phyloP scores from a whole-genome alignment of 1,284 basidiomycete species.

The Leccinum insigne region DNA sequence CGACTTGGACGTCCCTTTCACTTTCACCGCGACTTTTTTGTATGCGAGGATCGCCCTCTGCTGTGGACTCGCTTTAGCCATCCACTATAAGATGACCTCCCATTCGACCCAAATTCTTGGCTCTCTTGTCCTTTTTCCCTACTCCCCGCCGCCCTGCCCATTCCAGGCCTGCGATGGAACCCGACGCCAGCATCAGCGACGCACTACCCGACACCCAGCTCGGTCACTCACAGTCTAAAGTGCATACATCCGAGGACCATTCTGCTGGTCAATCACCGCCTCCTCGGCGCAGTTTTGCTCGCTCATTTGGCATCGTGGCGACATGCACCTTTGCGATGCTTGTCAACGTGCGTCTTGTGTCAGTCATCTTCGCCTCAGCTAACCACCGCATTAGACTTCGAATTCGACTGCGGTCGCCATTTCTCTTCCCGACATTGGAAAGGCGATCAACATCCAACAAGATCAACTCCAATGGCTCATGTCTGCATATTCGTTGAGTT shows the following conservation, averaged over 20 bases:
- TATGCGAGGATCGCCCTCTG: too few relatives aligned
- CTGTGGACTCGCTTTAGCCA: background rate
- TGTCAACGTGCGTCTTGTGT: slow-evolving; percentile 44
- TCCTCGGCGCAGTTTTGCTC: slow-evolving; percentile 24
- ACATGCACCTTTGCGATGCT: slow-evolving; percentile 56
- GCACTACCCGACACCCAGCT: slow-evolving; percentile 13
- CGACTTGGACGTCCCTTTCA: too few relatives aligned
- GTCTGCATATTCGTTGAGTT: slow-evolving; percentile 49
- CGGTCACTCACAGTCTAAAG: slow-evolving; percentile 11
- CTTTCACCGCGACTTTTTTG: too few relatives aligned
- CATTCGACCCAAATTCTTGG: background rate
- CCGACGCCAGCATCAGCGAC: slow-evolving; percentile 8
- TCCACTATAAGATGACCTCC: background rate
- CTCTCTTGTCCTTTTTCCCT: background rate
- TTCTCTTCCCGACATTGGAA: slow-evolving; percentile 62
- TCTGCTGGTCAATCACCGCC: background rate
- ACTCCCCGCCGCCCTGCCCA: background rate
- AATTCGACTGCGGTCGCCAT: slow-evolving; percentile 51
- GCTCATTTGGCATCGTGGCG: slow-evolving; percentile 45
- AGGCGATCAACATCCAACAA: slow-evolving; percentile 47
- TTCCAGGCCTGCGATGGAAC: slow-evolving; percentile 11
- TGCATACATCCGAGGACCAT: slow-evolving; percentile 20
- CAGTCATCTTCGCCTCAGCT: background rate
- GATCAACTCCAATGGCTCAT: slow-evolving; percentile 67
- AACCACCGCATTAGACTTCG: slow-evolving; percentile 34